Conservation (phyloP, 2,329 filamentous ascomycete genomes). For the Cordyceps militaris region DNA sequence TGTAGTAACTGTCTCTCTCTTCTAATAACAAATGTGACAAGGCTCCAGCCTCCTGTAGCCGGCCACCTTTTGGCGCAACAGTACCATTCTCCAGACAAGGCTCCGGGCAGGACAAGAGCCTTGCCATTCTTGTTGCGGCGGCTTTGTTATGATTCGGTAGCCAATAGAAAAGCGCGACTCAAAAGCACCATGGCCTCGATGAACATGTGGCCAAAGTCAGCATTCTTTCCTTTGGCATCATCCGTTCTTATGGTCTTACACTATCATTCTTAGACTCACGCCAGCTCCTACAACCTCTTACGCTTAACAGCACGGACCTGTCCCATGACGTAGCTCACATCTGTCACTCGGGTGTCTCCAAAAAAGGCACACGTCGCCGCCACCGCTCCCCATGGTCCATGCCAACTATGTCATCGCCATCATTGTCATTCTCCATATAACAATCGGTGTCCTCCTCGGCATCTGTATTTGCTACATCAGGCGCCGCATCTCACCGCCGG, state of each 20-base stretch:
- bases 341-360: background rate
- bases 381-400: background rate
- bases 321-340: background rate
- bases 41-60: background rate
- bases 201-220: background rate
- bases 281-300: background rate
- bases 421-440: conserved; percentile 2
- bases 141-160: background rate
- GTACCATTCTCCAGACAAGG: background rate
- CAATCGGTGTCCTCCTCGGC: conserved; percentile 1
- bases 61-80: background rate
- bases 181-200: background rate
- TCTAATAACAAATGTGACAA: background rate
- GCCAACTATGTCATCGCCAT: conserved; percentile 1
- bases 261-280: background rate
- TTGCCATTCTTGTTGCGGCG: background rate
- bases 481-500: background rate
- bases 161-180: background rate
- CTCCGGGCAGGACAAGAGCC: background rate
- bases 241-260: background rate
- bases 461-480: conserved; percentile 1
- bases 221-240: background rate
- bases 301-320: background rate
- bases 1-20: background rate
- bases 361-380: background rate